Evolutionary conservation across 176 grass and related monocot genomes (phyloP).

Genomic region (Cocos nucifera): DNA sequence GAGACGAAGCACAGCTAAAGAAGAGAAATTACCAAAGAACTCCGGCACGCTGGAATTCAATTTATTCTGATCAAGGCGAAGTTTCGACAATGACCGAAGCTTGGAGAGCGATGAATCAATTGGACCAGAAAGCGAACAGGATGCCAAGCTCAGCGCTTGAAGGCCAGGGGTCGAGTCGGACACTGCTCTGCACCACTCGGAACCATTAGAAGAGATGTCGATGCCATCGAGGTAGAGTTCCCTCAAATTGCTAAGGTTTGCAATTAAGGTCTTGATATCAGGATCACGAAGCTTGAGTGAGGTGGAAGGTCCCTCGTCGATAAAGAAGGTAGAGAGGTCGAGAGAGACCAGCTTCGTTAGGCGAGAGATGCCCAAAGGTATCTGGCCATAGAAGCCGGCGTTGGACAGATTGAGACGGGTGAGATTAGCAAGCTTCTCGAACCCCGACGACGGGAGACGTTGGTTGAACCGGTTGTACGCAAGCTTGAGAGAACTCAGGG

Average conservation of each 20-base stretch:
- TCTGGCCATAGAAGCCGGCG: conserved; percentile 26
- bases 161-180: conserved; percentile 24
- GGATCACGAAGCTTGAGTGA: conserved; percentile 16
- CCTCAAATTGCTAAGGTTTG: conserved; percentile 30
- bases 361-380: conserved; percentile 25
- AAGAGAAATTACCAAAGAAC: conserved; percentile 33
- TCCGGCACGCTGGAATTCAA: conserved; percentile 26
- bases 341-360: conserved; percentile 33
- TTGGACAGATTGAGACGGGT: conserved; percentile 44
- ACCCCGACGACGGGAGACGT: conserved; percentile 22
- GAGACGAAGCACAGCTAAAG: conserved; percentile 23
- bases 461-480: conserved; percentile 26
- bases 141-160: conserved; percentile 16
- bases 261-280: conserved; percentile 17
- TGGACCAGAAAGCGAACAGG: conserved; percentile 5
- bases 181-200: conserved; percentile 23
- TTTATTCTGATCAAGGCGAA: conserved; percentile 25
- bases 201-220: conserved; percentile 24
- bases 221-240: conserved; percentile 28
- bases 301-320: not conserved
- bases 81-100: conserved; percentile 16
- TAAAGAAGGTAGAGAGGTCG: conserved; percentile 21
- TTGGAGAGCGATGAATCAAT: conserved; percentile 16
- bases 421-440: conserved; percentile 33
- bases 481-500: conserved; percentile 26